Evolutionary conservation across 2,329 filamentous ascomycete genomes (phyloP).

Genomic region (Colletotrichum magnum): DNA sequence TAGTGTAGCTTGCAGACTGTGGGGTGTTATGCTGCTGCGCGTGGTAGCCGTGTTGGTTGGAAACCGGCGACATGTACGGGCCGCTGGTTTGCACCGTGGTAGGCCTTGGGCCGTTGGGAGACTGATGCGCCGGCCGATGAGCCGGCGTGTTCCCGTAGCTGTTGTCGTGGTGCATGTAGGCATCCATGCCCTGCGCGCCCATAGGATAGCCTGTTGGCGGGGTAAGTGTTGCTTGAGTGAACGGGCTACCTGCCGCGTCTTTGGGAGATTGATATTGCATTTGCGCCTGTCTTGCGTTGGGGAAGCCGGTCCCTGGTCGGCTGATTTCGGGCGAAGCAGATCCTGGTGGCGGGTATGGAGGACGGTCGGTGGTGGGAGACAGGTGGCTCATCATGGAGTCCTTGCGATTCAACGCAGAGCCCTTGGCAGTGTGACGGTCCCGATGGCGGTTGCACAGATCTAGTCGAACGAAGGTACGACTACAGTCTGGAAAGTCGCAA

Average conservation of each 20-base stretch:
- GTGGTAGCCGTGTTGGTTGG: conserved; percentile 64
- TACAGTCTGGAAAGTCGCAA: conserved; percentile 93
- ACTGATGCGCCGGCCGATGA: conserved; percentile 54
- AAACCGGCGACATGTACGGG: conserved; percentile 68
- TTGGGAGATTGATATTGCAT: conserved; percentile 63
- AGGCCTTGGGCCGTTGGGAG: conserved; percentile 60
- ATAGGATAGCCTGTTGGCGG: conserved; percentile 52
- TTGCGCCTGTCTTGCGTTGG: conserved; percentile 55
- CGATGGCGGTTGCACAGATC: conserved; percentile 90
- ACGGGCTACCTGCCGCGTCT: conserved; percentile 60
- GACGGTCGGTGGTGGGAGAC: conserved; percentile 60
- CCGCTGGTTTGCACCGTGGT: conserved; percentile 62
- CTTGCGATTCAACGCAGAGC: conserved; percentile 81
- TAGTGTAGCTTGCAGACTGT: conserved; percentile 66
- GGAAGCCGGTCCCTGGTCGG: conserved; percentile 58
- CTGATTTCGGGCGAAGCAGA: conserved; percentile 64
- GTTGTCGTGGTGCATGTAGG: conserved; percentile 59
- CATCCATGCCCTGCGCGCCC: conserved; percentile 55
- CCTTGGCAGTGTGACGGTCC: conserved; percentile 85
- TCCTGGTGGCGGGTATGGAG: conserved; percentile 56
- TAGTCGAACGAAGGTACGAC: conserved; percentile 90
- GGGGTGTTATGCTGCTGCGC: conserved; percentile 61
- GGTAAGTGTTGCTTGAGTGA: conserved; percentile 61
- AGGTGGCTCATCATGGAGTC: conserved; percentile 73
- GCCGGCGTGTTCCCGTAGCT: conserved; percentile 50